These are phyloP conservation scores for Cladosporium cucumerinum DNA, from an alignment of 2,329 filamentous ascomycete species.

Conservation along the genomic window DNA sequence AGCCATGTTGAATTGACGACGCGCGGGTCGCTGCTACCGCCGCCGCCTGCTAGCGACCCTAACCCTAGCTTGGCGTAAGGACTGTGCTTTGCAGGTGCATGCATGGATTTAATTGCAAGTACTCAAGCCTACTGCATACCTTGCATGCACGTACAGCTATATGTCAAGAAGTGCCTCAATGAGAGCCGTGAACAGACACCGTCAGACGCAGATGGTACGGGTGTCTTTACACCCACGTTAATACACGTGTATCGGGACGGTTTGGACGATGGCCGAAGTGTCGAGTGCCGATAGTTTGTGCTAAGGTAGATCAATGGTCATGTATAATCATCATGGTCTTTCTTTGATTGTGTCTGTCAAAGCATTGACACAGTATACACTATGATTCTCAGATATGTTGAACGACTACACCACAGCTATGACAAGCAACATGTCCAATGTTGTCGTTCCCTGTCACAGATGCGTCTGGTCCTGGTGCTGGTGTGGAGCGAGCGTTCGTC, in stretches of 20 bases:
- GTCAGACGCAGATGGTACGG: background rate
- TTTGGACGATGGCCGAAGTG: background rate
- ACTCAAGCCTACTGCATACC: background rate
- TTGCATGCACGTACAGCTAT: background rate
- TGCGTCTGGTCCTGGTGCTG: background rate
- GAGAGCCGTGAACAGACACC: background rate
- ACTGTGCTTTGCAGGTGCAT: background rate
- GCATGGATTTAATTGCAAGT: background rate
- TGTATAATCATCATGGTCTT: background rate
- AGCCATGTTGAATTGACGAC: constrained; percentile 6
- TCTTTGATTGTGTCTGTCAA: background rate
- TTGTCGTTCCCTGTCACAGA: background rate
- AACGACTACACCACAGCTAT: background rate
- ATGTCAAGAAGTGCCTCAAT: background rate
- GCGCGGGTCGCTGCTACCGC: background rate
- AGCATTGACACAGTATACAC: background rate
- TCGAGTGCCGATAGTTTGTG: background rate
- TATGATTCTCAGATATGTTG: background rate
- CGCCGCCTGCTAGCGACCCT: background rate
- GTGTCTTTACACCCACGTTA: background rate
- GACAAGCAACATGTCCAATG: background rate
- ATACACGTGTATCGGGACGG: background rate
- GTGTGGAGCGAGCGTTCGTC: background rate
- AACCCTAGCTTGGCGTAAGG: background rate
- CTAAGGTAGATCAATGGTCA: background rate